Evolutionary conservation across 2,329 filamentous ascomycete species (phyloP), one percentile per base, ranked within the genome.

Genomic region (Xylariaceae sp.): DNA sequence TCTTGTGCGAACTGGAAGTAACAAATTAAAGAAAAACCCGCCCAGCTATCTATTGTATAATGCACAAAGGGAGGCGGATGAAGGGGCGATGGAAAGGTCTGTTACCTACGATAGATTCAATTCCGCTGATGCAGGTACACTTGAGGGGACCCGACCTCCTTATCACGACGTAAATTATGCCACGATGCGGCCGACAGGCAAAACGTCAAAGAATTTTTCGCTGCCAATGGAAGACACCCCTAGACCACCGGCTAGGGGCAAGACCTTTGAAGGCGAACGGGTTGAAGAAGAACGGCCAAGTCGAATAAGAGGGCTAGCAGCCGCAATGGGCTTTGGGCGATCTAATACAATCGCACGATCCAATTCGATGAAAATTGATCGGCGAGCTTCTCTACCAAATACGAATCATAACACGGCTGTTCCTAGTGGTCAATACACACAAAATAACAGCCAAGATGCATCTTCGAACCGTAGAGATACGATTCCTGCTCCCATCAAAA

Each of bases 21-120:
- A 83, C 60, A 84, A 80, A 63, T 69, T 83, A 37, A 77, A 73
- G 64, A 85, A 84, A 58, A 76, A 80, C 2, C 80, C 78, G 0
- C 79, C 81, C 1, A 72, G 68, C n/a, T 79, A 83, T 47, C 68
- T 73, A 1, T 76, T 74, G 73, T 73, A 74, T 60, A 70, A 68
- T 48, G 67, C 68, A 29, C 72, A 75, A 37, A 66, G 65, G n/a
- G 75, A 77, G 32, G 71, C 73, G 2, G 76, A 78, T 51, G 71
- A 71, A 34, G 70, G 63, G 52, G 66, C 68, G 54, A 62, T 66
- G 50, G 71, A 70, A 37, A 71, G 64, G 54, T 67, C 68, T 51
- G 63, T 66, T 4, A 58, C 67, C n/a, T 64, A 65, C 32, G 55
- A 65, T 19, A 61, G 62, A 35, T 62, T 63, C 37, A 53, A 59